Percentiles rank a stretch among this genome's conserved stretches.
phyloP scores from a whole-genome alignment of 768 basidiomycete genomes.

The Tylopilus plumbeoviolaceoides region DNA sequence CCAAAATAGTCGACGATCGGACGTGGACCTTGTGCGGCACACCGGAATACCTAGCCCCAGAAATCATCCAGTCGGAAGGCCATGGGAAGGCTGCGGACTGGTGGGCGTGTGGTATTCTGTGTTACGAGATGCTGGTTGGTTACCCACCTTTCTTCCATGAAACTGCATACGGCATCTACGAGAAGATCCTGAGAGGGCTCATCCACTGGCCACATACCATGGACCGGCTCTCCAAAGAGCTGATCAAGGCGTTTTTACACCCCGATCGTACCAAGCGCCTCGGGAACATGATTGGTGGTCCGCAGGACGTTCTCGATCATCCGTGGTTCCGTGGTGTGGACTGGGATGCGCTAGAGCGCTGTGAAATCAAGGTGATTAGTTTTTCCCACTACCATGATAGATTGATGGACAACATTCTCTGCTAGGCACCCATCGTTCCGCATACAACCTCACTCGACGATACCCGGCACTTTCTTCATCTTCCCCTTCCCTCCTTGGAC shows the following conservation, averaged over 20 bases:
- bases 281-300: constrained; percentile 90
- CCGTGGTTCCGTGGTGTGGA: constrained; percentile 96
- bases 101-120: constrained; percentile 98
- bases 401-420: constrained; percentile 4
- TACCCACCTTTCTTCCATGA: constrained; percentile 99
- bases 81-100: constrained; percentile 98
- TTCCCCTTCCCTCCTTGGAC: constrained; percentile 69
- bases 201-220: constrained; percentile 90
- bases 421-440: constrained; percentile 82
- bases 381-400: constrained; percentile 1
- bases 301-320: constrained; percentile 87
- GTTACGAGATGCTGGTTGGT: constrained; percentile 98
- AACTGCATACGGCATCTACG: constrained; percentile 97
- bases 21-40: constrained; percentile 98
- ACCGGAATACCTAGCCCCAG: constrained; percentile 95
- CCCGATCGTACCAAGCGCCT: constrained; percentile 89
- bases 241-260: constrained; percentile 85
- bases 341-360: constrained; percentile 82
- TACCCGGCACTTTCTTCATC: constrained; percentile 80
- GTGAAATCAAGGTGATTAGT: constrained; percentile 73
- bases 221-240: constrained; percentile 84
- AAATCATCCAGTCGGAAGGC: constrained; percentile 96
- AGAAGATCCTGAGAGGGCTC: constrained; percentile 87
- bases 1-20: constrained; percentile 95
- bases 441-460: constrained; percentile 77